Base-by-base conservation (phyloP, 2,329 filamentous ascomycete species). In the Xylaria sp. region DNA sequence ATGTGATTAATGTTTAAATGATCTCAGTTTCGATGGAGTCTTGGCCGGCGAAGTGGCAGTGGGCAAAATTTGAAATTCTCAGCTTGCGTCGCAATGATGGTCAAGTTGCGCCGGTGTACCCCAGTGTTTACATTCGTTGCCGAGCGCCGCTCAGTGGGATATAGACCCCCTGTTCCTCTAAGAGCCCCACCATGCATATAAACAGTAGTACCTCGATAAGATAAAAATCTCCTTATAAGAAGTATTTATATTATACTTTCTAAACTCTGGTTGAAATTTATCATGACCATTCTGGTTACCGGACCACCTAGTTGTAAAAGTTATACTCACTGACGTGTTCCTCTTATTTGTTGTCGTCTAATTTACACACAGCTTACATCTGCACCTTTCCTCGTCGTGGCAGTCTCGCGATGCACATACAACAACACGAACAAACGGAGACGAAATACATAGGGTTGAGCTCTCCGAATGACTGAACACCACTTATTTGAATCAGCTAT, bases 391-490 rank as follows among this genome's bases (percentile, higher is more conserved):
- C 57, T 38, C 60, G 62, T 51, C 55, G 57, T 56, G 61, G 65
- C 39, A 63, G 68, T 67, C 65, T 72, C 71, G 75, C 69, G 69
- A 77, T 76, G 75, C 73, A 70, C 73, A 63, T 59, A 51, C 68
- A 59, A 68, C 27, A 67, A 70, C 67, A 65, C 42, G 61, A 63
- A 44, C 62, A 61, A 71, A 66, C 58, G 38, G 61, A 73, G 63
- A 72, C 68, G 57, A 75, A 58, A 71, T 69, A 61, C 53, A 67
- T 66, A 66, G 71, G 73, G 65, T 69, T 68, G 49, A 61, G 70
- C 64, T 72, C 72, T 72, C 73, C 74, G 74, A 70, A 77, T 77
- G 75, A 75, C 74, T 77, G 74, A 77, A 72, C 74, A 71, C 59
- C 72, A 71, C 69, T 61, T 73, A 50, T 66, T 69, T 45, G 75